Evolutionary conservation across 192 early-diverging fungal species (phyloP).

Genomic region (Coemansia aciculifera): DNA sequence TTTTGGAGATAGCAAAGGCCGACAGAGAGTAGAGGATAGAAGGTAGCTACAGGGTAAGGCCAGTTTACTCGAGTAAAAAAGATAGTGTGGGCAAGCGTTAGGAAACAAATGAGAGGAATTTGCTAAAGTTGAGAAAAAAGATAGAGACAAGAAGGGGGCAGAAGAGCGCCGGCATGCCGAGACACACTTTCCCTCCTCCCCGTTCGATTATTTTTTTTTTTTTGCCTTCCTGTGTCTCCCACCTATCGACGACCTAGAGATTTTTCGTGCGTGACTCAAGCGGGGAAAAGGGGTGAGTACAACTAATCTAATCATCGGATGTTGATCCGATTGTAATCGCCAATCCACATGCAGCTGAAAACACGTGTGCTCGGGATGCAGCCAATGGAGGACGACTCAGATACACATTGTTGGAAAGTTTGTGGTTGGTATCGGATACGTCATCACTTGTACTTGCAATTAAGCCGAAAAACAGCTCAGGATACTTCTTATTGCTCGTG

Average conservation of each 20-base stretch:
- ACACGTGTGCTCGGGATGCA: not conserved
- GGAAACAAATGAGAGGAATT: not conserved
- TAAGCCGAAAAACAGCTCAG: not conserved
- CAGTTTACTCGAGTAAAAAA: not conserved
- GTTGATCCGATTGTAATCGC: not conserved
- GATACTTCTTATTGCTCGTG: not conserved
- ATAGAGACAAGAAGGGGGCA: not conserved
- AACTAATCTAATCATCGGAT: not conserved
- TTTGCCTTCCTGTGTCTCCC: not conserved
- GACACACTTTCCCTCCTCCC: not conserved
- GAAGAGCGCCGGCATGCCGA: not conserved
- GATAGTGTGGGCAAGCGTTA: not conserved
- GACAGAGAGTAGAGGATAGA: not conserved
- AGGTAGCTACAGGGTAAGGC: not conserved
- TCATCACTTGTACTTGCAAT: not conserved
- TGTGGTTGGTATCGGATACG: not conserved
- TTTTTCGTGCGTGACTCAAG: slow-evolving; percentile 3
- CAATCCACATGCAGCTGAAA: not conserved
- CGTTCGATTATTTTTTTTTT: slow-evolving; percentile 6
- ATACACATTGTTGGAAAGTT: not conserved
- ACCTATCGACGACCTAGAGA: not conserved
- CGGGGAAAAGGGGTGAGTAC: not conserved
- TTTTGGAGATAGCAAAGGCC: slow-evolving; percentile 1
- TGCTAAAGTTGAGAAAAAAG: not conserved
- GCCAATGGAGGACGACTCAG: not conserved